Conservation (phyloP, 495 filamentous ascomycete species). For the Chaetomium cochliodes region DNA sequence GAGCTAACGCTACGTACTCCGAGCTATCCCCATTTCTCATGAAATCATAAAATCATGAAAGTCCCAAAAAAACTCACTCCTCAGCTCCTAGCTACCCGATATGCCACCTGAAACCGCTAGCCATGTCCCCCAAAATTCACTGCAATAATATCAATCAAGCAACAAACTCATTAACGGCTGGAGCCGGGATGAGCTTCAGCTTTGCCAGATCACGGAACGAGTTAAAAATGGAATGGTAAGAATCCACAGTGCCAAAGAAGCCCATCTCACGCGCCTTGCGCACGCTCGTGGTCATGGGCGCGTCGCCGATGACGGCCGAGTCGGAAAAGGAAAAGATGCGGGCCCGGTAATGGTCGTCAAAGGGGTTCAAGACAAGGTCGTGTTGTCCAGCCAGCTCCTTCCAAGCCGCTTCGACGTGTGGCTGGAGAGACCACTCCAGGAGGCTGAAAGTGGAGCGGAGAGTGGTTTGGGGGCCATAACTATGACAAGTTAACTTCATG, state of each 20-base stretch:
- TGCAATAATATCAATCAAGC: neutral
- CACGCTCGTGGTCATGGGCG: conserved; percentile 26
- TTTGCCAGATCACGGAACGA: conserved; percentile 22
- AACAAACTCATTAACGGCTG: conserved; percentile 23
- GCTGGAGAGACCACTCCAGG: conserved; percentile 45
- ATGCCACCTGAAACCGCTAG: too few relatives aligned
- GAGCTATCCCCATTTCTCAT: too few relatives aligned
- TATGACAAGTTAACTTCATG: conserved; percentile 4
- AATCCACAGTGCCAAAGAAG: conserved; percentile 29
- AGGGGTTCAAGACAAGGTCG: conserved; percentile 22
- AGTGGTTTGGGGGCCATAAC: conserved; percentile 40
- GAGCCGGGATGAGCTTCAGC: conserved; percentile 26
- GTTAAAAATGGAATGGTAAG: conserved; percentile 26
- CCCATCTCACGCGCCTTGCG: conserved; percentile 26
- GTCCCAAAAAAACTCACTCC: neutral
- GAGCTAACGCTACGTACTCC: too few relatives aligned
- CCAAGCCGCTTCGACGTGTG: conserved; percentile 50
- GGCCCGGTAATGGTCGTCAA: conserved; percentile 23
- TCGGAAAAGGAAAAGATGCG: conserved; percentile 26
- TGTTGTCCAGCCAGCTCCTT: conserved; percentile 27
- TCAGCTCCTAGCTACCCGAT: neutral
- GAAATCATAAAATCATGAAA: too few relatives aligned
- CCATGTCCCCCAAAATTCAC: neutral
- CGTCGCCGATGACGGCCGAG: conserved; percentile 27
- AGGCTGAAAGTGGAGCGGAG: conserved; percentile 42